These are phyloP conservation scores for Coemansia sp. DNA, from an alignment of 192 early-diverging fungal genomes.

Conservation along the genomic window DNA sequence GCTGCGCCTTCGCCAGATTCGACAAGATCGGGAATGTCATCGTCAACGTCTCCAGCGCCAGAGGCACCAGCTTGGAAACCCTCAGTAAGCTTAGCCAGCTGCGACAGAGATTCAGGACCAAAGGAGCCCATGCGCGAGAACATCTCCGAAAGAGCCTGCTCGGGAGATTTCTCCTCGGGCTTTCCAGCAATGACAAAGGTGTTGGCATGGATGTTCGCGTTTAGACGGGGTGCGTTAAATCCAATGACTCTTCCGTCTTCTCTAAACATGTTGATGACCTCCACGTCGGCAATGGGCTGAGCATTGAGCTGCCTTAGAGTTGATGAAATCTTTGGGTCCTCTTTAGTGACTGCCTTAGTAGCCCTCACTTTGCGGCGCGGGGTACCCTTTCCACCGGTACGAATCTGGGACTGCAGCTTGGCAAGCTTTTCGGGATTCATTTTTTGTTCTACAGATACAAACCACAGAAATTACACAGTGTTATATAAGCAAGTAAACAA, in stretches of 20 bases:
- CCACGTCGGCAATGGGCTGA: conserved; percentile 81
- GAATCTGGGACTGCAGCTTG: conserved; percentile 87
- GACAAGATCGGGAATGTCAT: conserved; percentile 96
- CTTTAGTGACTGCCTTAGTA: conserved; percentile 61
- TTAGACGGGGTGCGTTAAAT: conserved; percentile 85
- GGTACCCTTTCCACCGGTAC: conserved; percentile 90
- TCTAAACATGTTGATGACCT: conserved; percentile 99
- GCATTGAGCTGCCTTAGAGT: conserved; percentile 91
- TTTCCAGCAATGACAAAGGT: conserved; percentile 93
- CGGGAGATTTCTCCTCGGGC: conserved; percentile 58
- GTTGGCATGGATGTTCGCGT: conserved; percentile 81
- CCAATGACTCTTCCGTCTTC: conserved; percentile 90
- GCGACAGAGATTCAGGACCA: conserved; percentile 85
- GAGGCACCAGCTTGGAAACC: conserved; percentile 67
- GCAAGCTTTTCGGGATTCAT: conserved; percentile 93
- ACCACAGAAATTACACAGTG: neutral
- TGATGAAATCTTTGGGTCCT: conserved; percentile 94
- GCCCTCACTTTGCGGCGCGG: conserved; percentile 88
- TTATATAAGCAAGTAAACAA: neutral
- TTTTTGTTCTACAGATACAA: conserved; percentile 8
- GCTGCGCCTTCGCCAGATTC: conserved; percentile 64
- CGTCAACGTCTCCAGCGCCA: conserved; percentile 69
- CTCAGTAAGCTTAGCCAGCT: conserved; percentile 86
- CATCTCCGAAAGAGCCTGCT: conserved; percentile 50
- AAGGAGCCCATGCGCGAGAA: conserved; percentile 58